Percentiles rank a stretch among this genome's conserved stretches.
These are phyloP conservation scores for Termitomyces sp. DNA, from an alignment of 768 basidiomycete species.

Conservation along the genomic window DNA sequence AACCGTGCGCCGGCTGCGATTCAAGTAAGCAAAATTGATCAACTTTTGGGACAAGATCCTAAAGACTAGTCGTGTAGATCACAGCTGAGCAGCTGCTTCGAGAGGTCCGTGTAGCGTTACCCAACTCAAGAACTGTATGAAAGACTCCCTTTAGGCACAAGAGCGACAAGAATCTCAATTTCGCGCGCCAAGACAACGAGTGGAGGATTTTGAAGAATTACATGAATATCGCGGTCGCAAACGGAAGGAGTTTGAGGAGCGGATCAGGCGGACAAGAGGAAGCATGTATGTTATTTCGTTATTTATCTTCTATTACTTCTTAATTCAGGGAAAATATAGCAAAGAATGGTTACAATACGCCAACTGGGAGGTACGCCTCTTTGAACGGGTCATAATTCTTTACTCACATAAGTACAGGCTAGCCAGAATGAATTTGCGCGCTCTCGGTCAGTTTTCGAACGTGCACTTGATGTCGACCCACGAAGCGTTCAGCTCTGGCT, in stretches of 20 bases:
- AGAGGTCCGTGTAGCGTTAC: slow-evolving; percentile 48
- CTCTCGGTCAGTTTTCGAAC: slow-evolving; percentile 92
- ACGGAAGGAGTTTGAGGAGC: slow-evolving; percentile 91
- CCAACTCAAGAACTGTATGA: background rate
- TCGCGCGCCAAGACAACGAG: slow-evolving; percentile 88
- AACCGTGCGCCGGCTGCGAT: slow-evolving; percentile 94
- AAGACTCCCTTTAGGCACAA: slow-evolving; percentile 61
- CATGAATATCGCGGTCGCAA: slow-evolving; percentile 90
- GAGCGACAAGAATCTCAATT: slow-evolving; percentile 92
- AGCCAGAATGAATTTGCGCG: slow-evolving; percentile 95
- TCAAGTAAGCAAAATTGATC: slow-evolving; percentile 48
- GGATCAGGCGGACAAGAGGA: slow-evolving; percentile 71
- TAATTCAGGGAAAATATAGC: slow-evolving; percentile 26
- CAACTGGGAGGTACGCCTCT: slow-evolving; percentile 65
- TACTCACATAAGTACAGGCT: slow-evolving; percentile 35
- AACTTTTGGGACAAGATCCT: background rate
- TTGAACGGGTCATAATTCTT: background rate
- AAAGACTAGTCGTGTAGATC: slow-evolving; percentile 49
- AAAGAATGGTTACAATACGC: slow-evolving; percentile 88
- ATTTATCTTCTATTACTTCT: background rate
- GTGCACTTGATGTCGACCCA: slow-evolving; percentile 93
- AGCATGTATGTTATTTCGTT: slow-evolving; percentile 55
- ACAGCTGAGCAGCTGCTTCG: slow-evolving; percentile 97
- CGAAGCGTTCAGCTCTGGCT: slow-evolving; percentile 90
- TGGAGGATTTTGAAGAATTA: slow-evolving; percentile 92